These are phyloP conservation scores for Lachancea fermentati DNA, from an alignment of 805 yeast genomes.

Conservation along the genomic window DNA sequence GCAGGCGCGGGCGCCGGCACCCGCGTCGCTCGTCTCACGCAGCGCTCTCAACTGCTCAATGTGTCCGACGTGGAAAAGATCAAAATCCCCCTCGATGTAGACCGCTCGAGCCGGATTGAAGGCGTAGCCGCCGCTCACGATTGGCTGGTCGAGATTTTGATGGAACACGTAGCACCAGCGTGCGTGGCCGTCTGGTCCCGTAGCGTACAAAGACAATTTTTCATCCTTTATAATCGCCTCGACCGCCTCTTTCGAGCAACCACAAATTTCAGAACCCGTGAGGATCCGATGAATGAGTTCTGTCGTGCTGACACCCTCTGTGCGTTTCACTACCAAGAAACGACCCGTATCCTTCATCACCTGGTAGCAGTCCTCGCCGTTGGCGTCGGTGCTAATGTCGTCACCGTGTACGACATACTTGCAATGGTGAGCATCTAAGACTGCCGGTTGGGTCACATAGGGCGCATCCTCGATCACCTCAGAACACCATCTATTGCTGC, in stretches of 20 bases:
- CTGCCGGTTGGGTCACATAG: conserved; percentile 76
- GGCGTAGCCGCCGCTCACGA: conserved; percentile 20
- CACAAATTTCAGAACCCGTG: conserved; percentile 11
- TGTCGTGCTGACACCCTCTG: conserved; percentile 91
- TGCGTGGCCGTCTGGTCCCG: conserved; percentile 53
- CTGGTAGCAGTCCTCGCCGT: conserved; percentile 91
- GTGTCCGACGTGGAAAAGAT: conserved; percentile 90
- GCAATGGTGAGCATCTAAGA: conserved; percentile 71
- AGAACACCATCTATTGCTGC: conserved; percentile 87
- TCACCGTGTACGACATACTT: conserved; percentile 97
- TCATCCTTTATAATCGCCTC: conserved; percentile 4
- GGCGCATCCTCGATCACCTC: conserved; percentile 74
- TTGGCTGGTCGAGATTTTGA: conserved; percentile 33
- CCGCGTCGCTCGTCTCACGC: conserved; percentile 33
- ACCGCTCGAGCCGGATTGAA: conserved; percentile 13
- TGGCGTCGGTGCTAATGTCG: conserved; percentile 93
- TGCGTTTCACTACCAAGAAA: conserved; percentile 85
- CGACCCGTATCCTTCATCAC: conserved; percentile 78
- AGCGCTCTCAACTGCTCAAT: conserved; percentile 61
- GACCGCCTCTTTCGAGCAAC: conserved; percentile 1
- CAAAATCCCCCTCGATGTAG: conserved; percentile 83
- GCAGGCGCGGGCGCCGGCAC: conserved; percentile 40
- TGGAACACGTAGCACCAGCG: conserved; percentile 54
- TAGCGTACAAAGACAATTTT: conserved; percentile 46
- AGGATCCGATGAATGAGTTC: conserved; percentile 90